Conservation (phyloP, 805 yeast species). For the Wickerhamiella bombiphila region DNA sequence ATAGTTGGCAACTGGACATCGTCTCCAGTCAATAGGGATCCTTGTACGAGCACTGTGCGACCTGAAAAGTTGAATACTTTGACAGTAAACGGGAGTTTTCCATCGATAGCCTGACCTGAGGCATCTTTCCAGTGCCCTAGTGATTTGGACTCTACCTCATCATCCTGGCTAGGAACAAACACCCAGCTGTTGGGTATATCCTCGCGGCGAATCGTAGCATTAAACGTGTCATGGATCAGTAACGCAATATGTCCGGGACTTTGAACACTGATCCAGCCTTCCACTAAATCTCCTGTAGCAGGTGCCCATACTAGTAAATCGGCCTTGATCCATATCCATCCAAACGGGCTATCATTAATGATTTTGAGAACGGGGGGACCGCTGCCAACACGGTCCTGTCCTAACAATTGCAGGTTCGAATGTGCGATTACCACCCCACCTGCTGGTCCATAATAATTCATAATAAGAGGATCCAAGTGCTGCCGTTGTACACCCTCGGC, state of each 20-base stretch:
- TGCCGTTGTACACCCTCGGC: constrained; percentile 68
- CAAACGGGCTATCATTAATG: constrained; percentile 69
- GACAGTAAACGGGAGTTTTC: constrained; percentile 63
- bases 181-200: constrained; percentile 79
- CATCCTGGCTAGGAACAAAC: constrained; percentile 61
- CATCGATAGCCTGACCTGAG: constrained; percentile 60
- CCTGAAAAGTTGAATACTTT: constrained; percentile 50
- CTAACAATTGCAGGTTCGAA: constrained; percentile 41
- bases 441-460: constrained; percentile 60
- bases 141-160: constrained; percentile 30
- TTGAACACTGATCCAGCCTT: constrained; percentile 83
- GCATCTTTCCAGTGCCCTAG: constrained; percentile 84
- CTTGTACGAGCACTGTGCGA: constrained; percentile 71
- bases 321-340: constrained; percentile 74
- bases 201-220: constrained; percentile 76
- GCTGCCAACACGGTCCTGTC: constrained; percentile 30
- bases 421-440: constrained; percentile 80
- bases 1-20: constrained; percentile 13
- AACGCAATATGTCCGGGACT: constrained; percentile 91
- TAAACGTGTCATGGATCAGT: constrained; percentile 82
- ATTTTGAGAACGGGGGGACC: constrained; percentile 44
- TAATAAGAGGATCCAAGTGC: constrained; percentile 78
- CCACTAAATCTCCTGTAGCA: constrained; percentile 66
- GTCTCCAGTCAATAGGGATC: constrained; percentile 33
- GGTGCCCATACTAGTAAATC: constrained; percentile 87